Conservation (phyloP, 2,329 filamentous ascomycete genomes). For the Spiromastix sp. region DNA sequence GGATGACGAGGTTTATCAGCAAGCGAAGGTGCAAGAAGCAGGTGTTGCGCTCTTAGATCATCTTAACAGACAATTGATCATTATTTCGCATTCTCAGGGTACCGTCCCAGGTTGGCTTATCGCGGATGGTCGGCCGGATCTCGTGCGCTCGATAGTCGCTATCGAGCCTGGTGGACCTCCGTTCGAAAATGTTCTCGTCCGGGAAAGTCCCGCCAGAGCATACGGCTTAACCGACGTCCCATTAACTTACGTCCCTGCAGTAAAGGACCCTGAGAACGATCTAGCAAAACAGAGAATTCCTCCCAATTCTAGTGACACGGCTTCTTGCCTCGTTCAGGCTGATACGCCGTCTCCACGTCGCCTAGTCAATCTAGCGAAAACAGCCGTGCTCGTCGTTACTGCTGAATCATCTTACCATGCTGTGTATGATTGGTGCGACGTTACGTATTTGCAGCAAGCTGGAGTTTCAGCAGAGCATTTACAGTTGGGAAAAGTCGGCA, state of each 20-base stretch:
- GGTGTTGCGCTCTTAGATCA: slow-evolving; percentile 22
- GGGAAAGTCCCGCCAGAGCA: slow-evolving; percentile 18
- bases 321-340: slow-evolving; percentile 28
- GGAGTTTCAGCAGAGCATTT: slow-evolving; percentile 38
- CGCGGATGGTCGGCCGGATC: slow-evolving; percentile 38
- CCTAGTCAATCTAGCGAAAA: slow-evolving; percentile 38
- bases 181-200: slow-evolving; percentile 33
- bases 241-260: slow-evolving; percentile 37
- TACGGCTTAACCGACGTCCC: slow-evolving; percentile 41
- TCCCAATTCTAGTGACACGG: slow-evolving; percentile 6
- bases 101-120: slow-evolving; percentile 34
- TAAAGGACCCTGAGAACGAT: slow-evolving; percentile 29
- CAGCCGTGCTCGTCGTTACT: slow-evolving; percentile 42
- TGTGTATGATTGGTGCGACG: slow-evolving; percentile 46
- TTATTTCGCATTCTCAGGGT: slow-evolving; percentile 43
- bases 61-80: slow-evolving; percentile 15
- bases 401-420: slow-evolving; percentile 45
- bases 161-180: slow-evolving; percentile 47
- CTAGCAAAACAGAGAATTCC: slow-evolving; percentile 13
- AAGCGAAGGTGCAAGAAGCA: slow-evolving; percentile 25
- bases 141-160: slow-evolving; percentile 40
- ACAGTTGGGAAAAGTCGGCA: slow-evolving; percentile 32
- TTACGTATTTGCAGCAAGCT: slow-evolving; percentile 42
- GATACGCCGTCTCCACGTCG: slow-evolving; percentile 26
- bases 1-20: slow-evolving; percentile 17